Base-by-base conservation (phyloP, 805 yeast species). In the Saccharomycopsis amapae region DNA sequence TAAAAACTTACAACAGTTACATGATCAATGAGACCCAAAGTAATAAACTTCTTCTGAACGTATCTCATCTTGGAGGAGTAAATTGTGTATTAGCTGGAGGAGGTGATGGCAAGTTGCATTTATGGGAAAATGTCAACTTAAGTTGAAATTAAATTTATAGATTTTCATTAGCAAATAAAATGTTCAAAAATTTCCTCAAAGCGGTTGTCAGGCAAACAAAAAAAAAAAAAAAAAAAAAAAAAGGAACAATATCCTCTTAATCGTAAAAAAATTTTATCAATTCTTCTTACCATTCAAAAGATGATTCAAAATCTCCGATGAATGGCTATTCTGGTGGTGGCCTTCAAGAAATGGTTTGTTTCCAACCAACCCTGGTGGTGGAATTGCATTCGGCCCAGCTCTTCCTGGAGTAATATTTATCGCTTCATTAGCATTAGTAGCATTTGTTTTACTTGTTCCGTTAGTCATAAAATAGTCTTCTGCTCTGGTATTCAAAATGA, bases 251-350 rank as follows among this genome's bases (percentile, higher is more conserved):
- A n/a, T n/a, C n/a, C n/a, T n/a, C n/a, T n/a, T n/a, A n/a, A n/a
- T n/a, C n/a, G n/a, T n/a, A n/a, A n/a, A n/a, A n/a, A n/a, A n/a
- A n/a, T n/a, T n/a, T n/a, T n/a, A n/a, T n/a, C n/a, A n/a, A n/a
- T n/a, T n/a, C 43, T 67, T 76, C 59, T 82, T 85, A 24, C 94
- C 94, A 55, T 81, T 81, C 80, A 88, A 81, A 59, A 88, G 69
- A 62, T 87, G 96, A 48, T 79, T 85, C 56, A 88, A 71, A 57
- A 88, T 71, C 59, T 87, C 95, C 33, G 87, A 79, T 49, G 89
- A 81, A 40, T 84, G 78, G 23, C 78, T 75, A 63, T 42, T 53
- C n/a, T n/a, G n/a, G n/a, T n/a, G 38, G 48, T 50, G 30, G 36
- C n/a, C n/a, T n/a, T n/a, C n/a, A n/a, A n/a, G n/a, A n/a, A n/a